Base-by-base conservation (phyloP, 305 asterid genomes). In the Plantago rigida region DNA sequence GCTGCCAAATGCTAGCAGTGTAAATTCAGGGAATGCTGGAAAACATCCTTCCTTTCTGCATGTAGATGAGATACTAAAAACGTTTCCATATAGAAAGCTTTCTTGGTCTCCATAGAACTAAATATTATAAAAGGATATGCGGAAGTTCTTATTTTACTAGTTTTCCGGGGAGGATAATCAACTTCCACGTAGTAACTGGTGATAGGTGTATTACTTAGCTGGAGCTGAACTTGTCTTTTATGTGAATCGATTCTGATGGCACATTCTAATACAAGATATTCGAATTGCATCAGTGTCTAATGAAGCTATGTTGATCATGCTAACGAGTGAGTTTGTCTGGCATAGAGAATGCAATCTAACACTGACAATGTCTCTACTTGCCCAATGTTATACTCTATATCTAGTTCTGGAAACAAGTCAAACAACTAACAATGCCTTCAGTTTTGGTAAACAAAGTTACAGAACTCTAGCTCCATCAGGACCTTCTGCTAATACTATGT, bases 1-100 rank as follows among this genome's bases (percentile, higher is more conserved):
- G 64, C 46, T 67, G 60, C 62, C 39, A 63, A 51, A 49, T 54
- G 24, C 26, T 42, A 29, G 11, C 47, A 3, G 48, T 13, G 24
- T 57, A 56, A 48, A 4, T 53, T 63, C 15, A 50, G 22, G 4
- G 3, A 52, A 9, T n/a, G 12, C 53, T 48, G 53, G 64, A 31
- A 47, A 22, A 22, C 7, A 61, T 22, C 50, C 19, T 49, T 15
- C 65, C 54, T 13, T 57, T 47, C 51, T 51, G 14, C 34, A n/a
- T 45, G 49, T 31, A 3, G 17, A 31, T 47, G 56, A 36, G 2
- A 36, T 8, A 1, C 44, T 36, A 36, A 8, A 36, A 36, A 0
- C 8, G 6, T 36, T 36, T 36, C 1, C 44, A 7, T 1, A 14
- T 13, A 46, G 14, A 11, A 31, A 12, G 2, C 15, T 46, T 13